Evolutionary conservation across 345 rosid species (phyloP), one percentile per base, ranked within the genome.

Genomic region (Cardiospermum halicacabum): DNA sequence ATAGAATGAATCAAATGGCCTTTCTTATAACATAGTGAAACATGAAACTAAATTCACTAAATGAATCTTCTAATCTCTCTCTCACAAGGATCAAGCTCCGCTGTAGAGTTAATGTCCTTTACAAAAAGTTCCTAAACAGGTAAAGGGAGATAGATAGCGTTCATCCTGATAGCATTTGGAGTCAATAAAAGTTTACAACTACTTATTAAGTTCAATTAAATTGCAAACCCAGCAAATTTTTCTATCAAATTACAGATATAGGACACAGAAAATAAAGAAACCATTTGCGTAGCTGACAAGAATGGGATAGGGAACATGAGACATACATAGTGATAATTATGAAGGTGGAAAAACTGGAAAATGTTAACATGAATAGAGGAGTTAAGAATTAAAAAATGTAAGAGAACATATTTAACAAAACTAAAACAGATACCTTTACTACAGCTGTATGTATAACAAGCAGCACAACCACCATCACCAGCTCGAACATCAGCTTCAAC

Each of bases 391-490:
- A 39, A 40, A 15, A 0, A 13, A 59, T 40, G 18, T 40, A 40
- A 0, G 40, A 45, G 2, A 7, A 7, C 3, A 8, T 27, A n/a
- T 21, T 42, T 30, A 69, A 64, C 51, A 40, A 24, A 49, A 27
- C 60, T 28, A 45, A 71, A 36, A 40, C 16, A 49, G 40, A 31
- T 81, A 94, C 99, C 97, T 94, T 94, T 94, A 72, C 96, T 89
- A 79, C 99, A 87, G 74, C 99, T 94, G 75, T 94, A 94, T 4
- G 99, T 89, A 70, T 94, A 94, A 73, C 96, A 89, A 66, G 99
- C 91, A 42, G 97, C 89, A 83, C 70, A 91, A 73, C 99, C 97
- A 64, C 95, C 91, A 62, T 84, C 89, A 58, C 99, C 97, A 71
- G 96, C 97, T 65, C 96, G 83, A 21, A 94, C 56, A 76, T 79